These are phyloP conservation scores for Delonix regia DNA, from an alignment of 306 rosid genomes.

Conservation along the genomic window DNA sequence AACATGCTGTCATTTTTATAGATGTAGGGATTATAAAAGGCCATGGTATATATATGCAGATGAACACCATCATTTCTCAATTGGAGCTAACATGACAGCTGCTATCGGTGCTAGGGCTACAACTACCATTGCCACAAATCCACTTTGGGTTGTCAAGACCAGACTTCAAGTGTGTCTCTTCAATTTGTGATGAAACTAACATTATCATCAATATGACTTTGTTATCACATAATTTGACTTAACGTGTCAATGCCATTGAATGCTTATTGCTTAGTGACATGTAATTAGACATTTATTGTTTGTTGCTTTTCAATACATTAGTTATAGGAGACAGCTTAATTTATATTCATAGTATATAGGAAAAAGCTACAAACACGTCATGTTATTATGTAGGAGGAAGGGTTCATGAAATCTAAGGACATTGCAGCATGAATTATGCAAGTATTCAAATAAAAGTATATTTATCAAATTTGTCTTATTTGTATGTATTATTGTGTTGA, in stretches of 20 bases:
- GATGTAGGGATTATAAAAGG: constrained; percentile 22
- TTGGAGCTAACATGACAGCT: constrained; percentile 85
- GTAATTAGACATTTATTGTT: not conserved
- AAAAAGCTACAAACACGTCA: not conserved
- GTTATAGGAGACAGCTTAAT: not conserved
- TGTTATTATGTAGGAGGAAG: not conserved
- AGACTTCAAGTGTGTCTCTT: constrained; percentile 75
- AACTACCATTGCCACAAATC: constrained; percentile 78
- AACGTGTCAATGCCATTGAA: constrained; percentile 7
- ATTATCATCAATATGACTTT: constrained; percentile 7
- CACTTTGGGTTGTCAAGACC: constrained; percentile 96
- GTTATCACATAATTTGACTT: not conserved
- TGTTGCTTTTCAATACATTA: not conserved
- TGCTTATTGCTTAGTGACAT: not conserved
- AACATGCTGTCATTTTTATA: constrained; percentile 15
- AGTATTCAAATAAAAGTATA: not conserved
- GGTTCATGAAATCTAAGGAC: not conserved
- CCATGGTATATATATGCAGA: constrained; percentile 54
- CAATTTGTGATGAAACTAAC: constrained; percentile 23
- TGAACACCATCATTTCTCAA: constrained; percentile 65
- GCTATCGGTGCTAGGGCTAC: constrained; percentile 96
- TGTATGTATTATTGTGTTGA: not conserved
- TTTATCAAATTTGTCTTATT: not conserved
- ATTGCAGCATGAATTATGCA: not conserved
- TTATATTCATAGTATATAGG: not conserved